These are phyloP conservation scores for Fusarium xyrophilum DNA, from an alignment of 2,329 filamentous ascomycete species.

Conservation along the genomic window DNA sequence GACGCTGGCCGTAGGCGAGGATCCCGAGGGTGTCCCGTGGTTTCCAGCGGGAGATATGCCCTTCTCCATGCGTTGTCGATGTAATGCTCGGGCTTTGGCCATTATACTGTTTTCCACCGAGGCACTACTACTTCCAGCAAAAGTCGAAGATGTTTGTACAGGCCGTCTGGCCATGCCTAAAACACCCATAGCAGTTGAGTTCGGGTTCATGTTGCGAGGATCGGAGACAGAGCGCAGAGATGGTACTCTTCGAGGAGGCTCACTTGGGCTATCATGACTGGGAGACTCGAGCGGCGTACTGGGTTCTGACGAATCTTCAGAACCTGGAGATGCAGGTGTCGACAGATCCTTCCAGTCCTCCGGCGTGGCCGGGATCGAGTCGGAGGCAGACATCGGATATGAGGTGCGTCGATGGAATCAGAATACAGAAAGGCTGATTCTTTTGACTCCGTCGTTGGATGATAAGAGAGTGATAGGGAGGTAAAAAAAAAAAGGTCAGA, in stretches of 20 bases:
- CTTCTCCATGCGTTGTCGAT: conserved; percentile 55
- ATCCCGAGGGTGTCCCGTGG: conserved; percentile 43
- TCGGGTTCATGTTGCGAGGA: conserved; percentile 72
- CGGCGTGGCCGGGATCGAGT: conserved; percentile 54
- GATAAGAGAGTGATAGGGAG: not conserved
- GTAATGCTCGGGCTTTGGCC: conserved; percentile 57
- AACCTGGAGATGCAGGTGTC: conserved; percentile 54
- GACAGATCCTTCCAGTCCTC: conserved; percentile 52
- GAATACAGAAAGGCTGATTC: not conserved
- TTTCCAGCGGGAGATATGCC: conserved; percentile 47
- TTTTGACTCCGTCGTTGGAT: not conserved
- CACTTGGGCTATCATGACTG: conserved; percentile 45
- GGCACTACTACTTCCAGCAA: conserved; percentile 43
- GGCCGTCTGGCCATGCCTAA: conserved; percentile 71
- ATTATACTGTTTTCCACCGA: conserved; percentile 52
- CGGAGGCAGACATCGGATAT: conserved; percentile 42
- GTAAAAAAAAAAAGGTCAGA: conserved; percentile 8
- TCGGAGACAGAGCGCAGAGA: conserved; percentile 68
- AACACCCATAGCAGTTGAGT: conserved; percentile 83
- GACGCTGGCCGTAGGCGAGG: conserved; percentile 46
- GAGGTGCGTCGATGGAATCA: conserved; percentile 5
- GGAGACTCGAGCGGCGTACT: conserved; percentile 56
- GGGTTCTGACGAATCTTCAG: conserved; percentile 56
- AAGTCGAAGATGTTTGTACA: conserved; percentile 49
- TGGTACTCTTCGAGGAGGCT: conserved; percentile 59